phyloP scores from a whole-genome alignment of 495 filamentous ascomycete species.

The Annulohypoxylon nitens region DNA sequence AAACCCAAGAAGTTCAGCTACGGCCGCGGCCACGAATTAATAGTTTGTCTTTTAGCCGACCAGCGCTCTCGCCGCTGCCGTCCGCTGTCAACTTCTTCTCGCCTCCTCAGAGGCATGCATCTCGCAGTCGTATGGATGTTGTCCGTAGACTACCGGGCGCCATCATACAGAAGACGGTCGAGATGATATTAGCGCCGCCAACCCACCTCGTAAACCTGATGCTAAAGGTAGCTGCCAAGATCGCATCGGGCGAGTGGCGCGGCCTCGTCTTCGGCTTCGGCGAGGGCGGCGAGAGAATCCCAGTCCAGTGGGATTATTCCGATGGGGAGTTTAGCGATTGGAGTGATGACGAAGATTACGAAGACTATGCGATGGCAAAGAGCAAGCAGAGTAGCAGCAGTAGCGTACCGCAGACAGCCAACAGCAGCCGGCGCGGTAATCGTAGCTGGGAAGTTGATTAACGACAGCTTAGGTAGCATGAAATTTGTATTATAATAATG shows the following conservation, averaged over 20 bases:
- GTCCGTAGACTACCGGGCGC: conserved; percentile 71
- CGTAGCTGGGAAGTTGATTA: conserved; percentile 54
- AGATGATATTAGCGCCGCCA: conserved; percentile 80
- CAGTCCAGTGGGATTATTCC: conserved; percentile 68
- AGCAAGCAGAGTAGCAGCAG: conserved; percentile 33
- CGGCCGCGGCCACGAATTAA: conserved; percentile 43
- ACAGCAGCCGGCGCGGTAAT: conserved; percentile 8
- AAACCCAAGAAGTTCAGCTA: conserved; percentile 26
- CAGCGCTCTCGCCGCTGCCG: conserved; percentile 78
- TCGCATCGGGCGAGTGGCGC: conserved; percentile 73
- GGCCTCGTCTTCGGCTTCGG: conserved; percentile 63
- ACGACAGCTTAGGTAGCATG: background rate
- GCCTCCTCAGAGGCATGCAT: conserved; percentile 56
- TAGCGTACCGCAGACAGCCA: conserved; percentile 24
- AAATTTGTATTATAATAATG: conserved; percentile 36
- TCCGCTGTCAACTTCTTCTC: conserved; percentile 73
- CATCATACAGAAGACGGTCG: conserved; percentile 79
- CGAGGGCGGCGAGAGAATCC: conserved; percentile 64
- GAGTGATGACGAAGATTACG: conserved; percentile 46
- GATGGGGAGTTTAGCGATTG: conserved; percentile 59
- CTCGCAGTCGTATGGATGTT: conserved; percentile 52
- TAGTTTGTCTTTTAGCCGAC: conserved; percentile 65
- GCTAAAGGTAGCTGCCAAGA: conserved; percentile 80
- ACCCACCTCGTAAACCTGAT: conserved; percentile 80
- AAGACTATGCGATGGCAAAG: conserved; percentile 35